phyloP scores from a whole-genome alignment of 805 yeast genomes.

The Yamadazyma sp. region DNA sequence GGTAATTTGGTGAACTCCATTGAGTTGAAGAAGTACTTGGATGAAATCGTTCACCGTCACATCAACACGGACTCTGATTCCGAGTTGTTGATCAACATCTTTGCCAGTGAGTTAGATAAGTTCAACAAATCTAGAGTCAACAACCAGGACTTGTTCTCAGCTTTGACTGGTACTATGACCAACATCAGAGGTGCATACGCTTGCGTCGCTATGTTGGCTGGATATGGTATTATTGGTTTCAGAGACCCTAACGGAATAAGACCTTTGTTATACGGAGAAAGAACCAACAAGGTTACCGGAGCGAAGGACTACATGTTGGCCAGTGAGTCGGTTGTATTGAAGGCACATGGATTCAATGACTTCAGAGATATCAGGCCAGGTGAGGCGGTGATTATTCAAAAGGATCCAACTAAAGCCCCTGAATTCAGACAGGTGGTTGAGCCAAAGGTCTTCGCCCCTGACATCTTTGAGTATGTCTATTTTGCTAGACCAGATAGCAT shows the following conservation, averaged over 20 bases:
- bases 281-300: constrained; percentile 63
- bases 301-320: constrained; percentile 88
- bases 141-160: constrained; percentile 83
- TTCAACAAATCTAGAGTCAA: constrained; percentile 92
- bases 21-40: constrained; percentile 75
- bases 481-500: constrained; percentile 98
- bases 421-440: constrained; percentile 86
- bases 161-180: constrained; percentile 78
- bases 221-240: constrained; percentile 92
- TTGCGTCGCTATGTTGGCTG: constrained; percentile 92
- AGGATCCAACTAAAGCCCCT: constrained; percentile 53
- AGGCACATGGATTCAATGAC: constrained; percentile 81
- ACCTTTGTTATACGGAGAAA: constrained; percentile 85
- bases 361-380: constrained; percentile 90
- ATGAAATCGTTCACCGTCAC: constrained; percentile 93
- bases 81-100: constrained; percentile 82
- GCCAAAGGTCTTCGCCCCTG: constrained; percentile 81
- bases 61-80: constrained; percentile 97
- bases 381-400: constrained; percentile 92
- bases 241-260: constrained; percentile 97
- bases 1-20: constrained; percentile 91
- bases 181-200: constrained; percentile 96
- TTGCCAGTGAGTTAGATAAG: constrained; percentile 88
- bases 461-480: constrained; percentile 94
- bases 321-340: constrained; percentile 90